Base-by-base conservation (phyloP, 306 rosid species). In the Elaeagnus macrophylla region DNA sequence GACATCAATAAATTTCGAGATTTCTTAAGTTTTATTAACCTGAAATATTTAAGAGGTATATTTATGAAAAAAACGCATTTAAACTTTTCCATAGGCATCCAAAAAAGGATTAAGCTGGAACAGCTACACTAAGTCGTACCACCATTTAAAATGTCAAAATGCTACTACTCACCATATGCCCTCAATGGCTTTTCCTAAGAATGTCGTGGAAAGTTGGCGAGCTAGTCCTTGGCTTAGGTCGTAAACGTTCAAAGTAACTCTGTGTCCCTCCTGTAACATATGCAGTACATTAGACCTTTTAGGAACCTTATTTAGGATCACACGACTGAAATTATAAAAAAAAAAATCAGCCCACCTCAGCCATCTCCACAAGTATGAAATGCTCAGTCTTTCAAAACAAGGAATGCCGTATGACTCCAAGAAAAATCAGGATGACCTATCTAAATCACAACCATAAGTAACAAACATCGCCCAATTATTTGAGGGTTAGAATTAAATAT, bases 221-320 rank as follows among this genome's bases (percentile, higher is more conserved):
- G 99, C 99, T 51, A 87, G 87, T 12, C 99, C 99, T 72, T 93
- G 94, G 81, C 99, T 93, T 19, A 93, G 64, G 50, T 93, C 99
- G 68, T 93, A 93, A 11, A 93, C 81, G 67, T 84, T 78, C 56
- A 87, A 67, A 48, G 62, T 72, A 58, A 93, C 99, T 75, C 81
- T 79, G 64, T 76, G 53, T 74, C 81, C 89, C 71, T 93, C 99
- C 99, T 93, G 86, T 67, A 62, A 76, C 39, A 17, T 48, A 32
- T 55, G 9, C 43, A 8, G 48, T 6, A 10, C 15, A 38, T 45
- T 36, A 37, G 35, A 15, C 17, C 36, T 55, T 48, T 49, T 64
- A 18, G 7, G 7, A 37, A 0, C 1, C 2, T 6, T 0, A 56
- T 19, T 10, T 13, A 32, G 15, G 12, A 43, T 49, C 12, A 72